Conservation (phyloP, 306 rosid genomes). For the Hippophae rhamnoides region DNA sequence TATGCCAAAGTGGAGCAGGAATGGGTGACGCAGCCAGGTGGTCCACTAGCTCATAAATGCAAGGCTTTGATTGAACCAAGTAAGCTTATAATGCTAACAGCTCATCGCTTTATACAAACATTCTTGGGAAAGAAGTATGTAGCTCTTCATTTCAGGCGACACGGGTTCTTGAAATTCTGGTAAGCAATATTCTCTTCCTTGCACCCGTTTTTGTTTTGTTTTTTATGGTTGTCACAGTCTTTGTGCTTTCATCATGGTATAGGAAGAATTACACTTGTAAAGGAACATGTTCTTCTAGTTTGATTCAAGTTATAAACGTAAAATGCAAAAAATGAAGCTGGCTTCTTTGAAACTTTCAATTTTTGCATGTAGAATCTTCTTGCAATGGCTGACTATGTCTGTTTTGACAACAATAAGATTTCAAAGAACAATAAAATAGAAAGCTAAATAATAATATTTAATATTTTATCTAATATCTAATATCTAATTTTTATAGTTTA, state of each 20-base stretch:
- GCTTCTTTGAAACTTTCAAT: background rate
- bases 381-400: background rate
- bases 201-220: conserved; percentile 1
- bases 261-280: background rate
- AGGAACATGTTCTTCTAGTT: background rate
- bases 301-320: background rate
- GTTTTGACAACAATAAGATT: background rate
- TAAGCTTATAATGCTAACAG: conserved; percentile 67
- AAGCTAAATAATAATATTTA: no score
- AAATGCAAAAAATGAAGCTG: background rate
- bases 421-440: background rate
- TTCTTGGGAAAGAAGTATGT: conserved; percentile 75
- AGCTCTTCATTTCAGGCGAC: conserved; percentile 86
- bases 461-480: no score
- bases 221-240: background rate
- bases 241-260: background rate
- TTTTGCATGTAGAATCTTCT: background rate
- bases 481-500: no score
- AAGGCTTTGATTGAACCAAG: conserved; percentile 76
- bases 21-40: conserved; percentile 92
- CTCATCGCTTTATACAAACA: conserved; percentile 93
- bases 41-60: conserved; percentile 86
- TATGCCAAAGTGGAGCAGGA: conserved; percentile 67
- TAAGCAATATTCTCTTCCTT: conserved; percentile 9
- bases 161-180: conserved; percentile 97